Conservation (phyloP, 2,329 filamentous ascomycete genomes). For the Domatiomyces globalis region DNA sequence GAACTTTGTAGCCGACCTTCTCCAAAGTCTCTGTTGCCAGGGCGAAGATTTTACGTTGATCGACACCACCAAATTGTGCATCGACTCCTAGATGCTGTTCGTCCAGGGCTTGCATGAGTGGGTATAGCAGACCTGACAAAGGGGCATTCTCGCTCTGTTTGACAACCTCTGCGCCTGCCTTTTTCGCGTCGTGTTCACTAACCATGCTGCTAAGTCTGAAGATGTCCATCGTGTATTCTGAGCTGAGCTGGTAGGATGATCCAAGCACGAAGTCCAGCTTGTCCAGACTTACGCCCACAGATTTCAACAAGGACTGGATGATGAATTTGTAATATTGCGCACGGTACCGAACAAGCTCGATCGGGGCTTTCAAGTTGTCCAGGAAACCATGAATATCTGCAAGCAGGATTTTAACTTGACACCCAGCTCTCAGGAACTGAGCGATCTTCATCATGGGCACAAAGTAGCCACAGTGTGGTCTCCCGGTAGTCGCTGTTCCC, state of each 20-base stretch:
- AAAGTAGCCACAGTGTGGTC: conserved; percentile 80
- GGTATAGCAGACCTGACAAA: conserved; percentile 63
- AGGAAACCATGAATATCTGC: conserved; percentile 46
- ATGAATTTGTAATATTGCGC: conserved; percentile 69
- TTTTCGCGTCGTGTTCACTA: conserved; percentile 69
- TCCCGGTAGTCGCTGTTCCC: conserved; percentile 75
- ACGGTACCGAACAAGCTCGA: conserved; percentile 71
- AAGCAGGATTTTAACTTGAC: conserved; percentile 65
- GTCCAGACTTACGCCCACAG: conserved; percentile 64
- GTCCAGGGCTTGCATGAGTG: conserved; percentile 78
- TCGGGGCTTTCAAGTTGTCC: conserved; percentile 54
- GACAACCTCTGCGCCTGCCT: conserved; percentile 83
- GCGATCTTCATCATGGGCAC: conserved; percentile 81
- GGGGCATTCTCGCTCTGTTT: conserved; percentile 74
- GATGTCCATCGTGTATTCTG: conserved; percentile 73
- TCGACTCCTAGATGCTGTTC: conserved; percentile 82
- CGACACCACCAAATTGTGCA: conserved; percentile 69
- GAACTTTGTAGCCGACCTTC: conserved; percentile 67
- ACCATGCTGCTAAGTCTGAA: conserved; percentile 60
- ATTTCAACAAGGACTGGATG: conserved; percentile 60
- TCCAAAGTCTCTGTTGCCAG: conserved; percentile 74
- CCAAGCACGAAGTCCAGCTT: conserved; percentile 74
- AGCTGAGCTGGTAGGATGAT: conserved; percentile 57
- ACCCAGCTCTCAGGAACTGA: conserved; percentile 71
- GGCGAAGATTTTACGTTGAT: conserved; percentile 81